Base-by-base conservation (phyloP, 257 asterid species). In the Lycium barbarum region DNA sequence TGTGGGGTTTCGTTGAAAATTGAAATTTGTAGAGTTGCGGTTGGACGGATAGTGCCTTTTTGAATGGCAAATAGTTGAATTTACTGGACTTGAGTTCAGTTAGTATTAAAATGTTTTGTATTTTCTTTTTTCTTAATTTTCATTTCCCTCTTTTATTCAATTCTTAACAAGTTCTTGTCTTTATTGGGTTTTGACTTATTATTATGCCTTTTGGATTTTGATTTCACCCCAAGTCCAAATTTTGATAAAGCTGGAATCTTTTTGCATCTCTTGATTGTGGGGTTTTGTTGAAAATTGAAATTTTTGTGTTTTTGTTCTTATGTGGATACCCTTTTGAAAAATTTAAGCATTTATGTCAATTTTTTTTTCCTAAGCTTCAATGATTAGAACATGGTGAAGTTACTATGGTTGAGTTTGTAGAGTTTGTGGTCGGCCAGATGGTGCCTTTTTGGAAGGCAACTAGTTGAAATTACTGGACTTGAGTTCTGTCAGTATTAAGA, bases 181-280 rank as follows among this genome's bases (percentile, higher is more conserved):
- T 38, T 67, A 4, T 70, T 18, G 7, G 83, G 22, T 36, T 65
- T 47, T 83, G 38, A 71, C 38, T 26, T 81, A 49, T 55, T 36
- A 43, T 72, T 35, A 22, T 72, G 67, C 6, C 6, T 51, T 35
- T 15, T 26, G 33, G 33, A 26, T 26, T 70, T 71, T n/a, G 79
- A 45, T 71, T 71, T 40, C 49, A 71, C 35, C 33, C 33, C 55
- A 71, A 40, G 79, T 71, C 20, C 79, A 40, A 71, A 1, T 18
- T 70, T 57, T 61, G 17, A 55, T 12, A 26, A 71, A 85, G 22
- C 1, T 79, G 36, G 6, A 84, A 54, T n/a, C 35, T 55, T 59
- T 7, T 59, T 59, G 65, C 33, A 70, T 70, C 53, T 35, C 40
- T 66, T 82, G 61, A 70, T 87, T 67, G 62, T 70, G 65, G n/a